Evolutionary conservation across 768 basidiomycete species (phyloP), one percentile per base, ranked within the genome.

Genomic region (Podaxis sp.): DNA sequence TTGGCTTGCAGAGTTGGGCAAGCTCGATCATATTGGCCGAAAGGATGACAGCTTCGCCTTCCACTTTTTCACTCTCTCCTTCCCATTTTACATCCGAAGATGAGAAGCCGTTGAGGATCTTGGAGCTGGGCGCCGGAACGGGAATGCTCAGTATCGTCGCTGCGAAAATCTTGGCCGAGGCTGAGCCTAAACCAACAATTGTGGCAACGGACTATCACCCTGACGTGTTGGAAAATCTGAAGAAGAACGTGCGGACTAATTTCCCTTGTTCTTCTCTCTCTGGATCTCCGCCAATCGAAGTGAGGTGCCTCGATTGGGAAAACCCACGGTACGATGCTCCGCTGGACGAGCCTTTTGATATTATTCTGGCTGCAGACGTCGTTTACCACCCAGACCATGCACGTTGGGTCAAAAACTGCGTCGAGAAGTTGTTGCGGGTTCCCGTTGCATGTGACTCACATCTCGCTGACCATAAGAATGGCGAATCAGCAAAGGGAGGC

Each of bases 101-200:
- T 5, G 19, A 0, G 11, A 57, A 43, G 55, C 65, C 75, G 7
- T 58, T 83, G 1, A 76, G 84, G 2, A 68, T 94, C 12, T 80
- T 94, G 47, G 91, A 95, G 72, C 81, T 95, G n/a, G 92, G 93
- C 4, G 90, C 91, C 0, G 93, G 93, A 2, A 94, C 93, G 0
- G 93, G 93, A 3, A 75, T 94, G 59, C 80, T 94, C n/a, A 90
- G 90, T 66, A 87, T 95, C 65, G 79, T 84, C 11, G 76, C 80
- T 1, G 83, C 85, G 1, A 85, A 73, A 63, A 59, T 69, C 15
- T 71, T 84, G 8, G 47, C 55, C n/a, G 54, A 66, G 19, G 65
- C 69, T 0, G 59, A 64, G 6, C 66, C 72, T 0, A 59, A 68
- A 5, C 63, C 67, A 36, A 69, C 72, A 27, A 77, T 93, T 59